Base-by-base conservation (phyloP, 2,329 filamentous ascomycete genomes). In the Paracoccidioides lutzii region DNA sequence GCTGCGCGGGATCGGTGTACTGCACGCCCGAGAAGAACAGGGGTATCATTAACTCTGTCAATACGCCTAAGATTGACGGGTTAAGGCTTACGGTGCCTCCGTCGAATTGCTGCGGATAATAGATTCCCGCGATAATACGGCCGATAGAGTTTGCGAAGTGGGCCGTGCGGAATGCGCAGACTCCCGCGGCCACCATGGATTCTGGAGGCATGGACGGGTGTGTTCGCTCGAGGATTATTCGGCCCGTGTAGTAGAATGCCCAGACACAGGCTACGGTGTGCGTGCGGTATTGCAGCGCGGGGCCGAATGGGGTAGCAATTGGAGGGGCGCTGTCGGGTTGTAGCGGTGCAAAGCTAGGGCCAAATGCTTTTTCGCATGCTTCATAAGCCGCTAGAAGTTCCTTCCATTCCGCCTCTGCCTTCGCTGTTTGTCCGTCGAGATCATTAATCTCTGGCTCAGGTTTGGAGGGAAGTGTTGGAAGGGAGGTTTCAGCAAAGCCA, bases 181-280 rank as follows among this genome's bases (percentile, higher is more conserved):
- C 78, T 6, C 85, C 86, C 0, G 89, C 89, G 2, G 93, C 90
- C 63, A 90, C 81, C 81, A 95, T 90, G 40, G 90, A 87, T 7
- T 90, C 84, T 0, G 91, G 89, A 0, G 90, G 91, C 90, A 96
- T 96, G 30, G 81, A 81, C 0, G 93, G 93, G 62, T 96, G 90
- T 0, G 84, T 78, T 38, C 93, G 81, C 57, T 91, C 77, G n/a
- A 93, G 78, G 54, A 90, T 79, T 56, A 97, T 91, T 49, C 89
- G 78, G 0, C 85, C 84, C 76, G 91, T 88, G 69, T 95, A 87
- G 68, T 88, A 90, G 60, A 90, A 85, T 66, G 87, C 83, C 88
- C 90, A 95, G 28, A 96, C 78, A 38, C 88, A 85, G 2, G 87
- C 88, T 59, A 97, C 86, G n/a, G 85, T 84, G 67, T 89, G 91